Conservation (phyloP, 306 rosid species). For the Astragalus membranaceus region DNA sequence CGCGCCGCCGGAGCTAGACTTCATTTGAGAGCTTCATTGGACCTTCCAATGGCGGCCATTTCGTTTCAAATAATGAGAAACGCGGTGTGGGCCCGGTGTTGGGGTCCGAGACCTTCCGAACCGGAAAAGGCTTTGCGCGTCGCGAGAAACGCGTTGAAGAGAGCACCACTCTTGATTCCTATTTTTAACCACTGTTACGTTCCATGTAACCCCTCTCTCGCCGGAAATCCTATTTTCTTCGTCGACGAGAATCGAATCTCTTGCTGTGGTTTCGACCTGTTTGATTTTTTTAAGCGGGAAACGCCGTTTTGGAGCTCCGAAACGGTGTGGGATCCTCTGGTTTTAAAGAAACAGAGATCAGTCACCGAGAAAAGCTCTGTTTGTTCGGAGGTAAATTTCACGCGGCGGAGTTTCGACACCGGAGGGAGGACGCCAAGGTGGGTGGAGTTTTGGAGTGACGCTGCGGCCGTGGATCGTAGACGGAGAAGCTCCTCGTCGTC, state of each 20-base stretch:
- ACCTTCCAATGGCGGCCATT: conserved; percentile 78
- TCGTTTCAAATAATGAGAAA: conserved; percentile 66
- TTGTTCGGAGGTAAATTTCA: conserved; percentile 38
- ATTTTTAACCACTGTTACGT: conserved; percentile 83
- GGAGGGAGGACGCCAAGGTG: conserved; percentile 70
- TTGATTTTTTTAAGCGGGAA: conserved; percentile 73
- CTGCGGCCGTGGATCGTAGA: conserved; percentile 45
- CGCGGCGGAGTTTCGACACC: conserved; percentile 55
- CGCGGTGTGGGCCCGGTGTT: conserved; percentile 62
- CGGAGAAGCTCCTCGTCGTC: conserved; percentile 39
- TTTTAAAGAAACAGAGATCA: conserved; percentile 62
- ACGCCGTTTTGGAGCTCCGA: conserved; percentile 47
- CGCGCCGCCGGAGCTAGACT: conserved; percentile 60
- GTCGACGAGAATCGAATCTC: conserved; percentile 74
- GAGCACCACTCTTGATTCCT: conserved; percentile 77
- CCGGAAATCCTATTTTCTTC: conserved; percentile 75
- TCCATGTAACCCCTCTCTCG: conserved; percentile 75
- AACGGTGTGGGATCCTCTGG: conserved; percentile 27
- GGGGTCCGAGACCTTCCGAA: conserved; percentile 68
- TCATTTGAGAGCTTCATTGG: conserved; percentile 60
- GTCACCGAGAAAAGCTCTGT: conserved; percentile 50
- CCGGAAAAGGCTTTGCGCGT: conserved; percentile 65
- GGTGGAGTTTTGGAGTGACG: conserved; percentile 94
- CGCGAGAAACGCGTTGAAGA: conserved; percentile 59
- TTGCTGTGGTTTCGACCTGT: conserved; percentile 78